Evolutionary conservation across 2,329 filamentous ascomycete species (phyloP), one percentile per base, ranked within the genome.

Genomic region (Penicillium sp.): DNA sequence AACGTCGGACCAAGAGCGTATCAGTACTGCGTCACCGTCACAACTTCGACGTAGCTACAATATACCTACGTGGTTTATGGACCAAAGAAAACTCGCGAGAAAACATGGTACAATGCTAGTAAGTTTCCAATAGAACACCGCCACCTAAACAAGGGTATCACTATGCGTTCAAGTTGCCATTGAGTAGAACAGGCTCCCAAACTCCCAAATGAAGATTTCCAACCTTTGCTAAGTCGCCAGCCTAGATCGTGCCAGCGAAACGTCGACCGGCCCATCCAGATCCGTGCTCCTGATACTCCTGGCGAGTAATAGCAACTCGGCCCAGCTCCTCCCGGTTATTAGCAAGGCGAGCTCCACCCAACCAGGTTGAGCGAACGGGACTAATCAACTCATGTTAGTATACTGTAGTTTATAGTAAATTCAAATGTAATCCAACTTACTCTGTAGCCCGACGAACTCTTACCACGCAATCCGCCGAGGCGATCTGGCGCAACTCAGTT

Each of bases 241-340:
- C 23, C 55, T 47, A 66, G 27, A 61, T 31, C 27, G 54, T 51
- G 24, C 74, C 73, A 12, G 74, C 75, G 66, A 95, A 93, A 64
- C 81, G 88, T 61, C 82, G 84, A 25, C 82, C 82, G 23, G 88
- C 78, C 88, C 88, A 92, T 1, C 74, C 75, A 47, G 80, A 81
- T 7, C 93, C 93, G 64, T 90, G 73, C 69, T 98, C 93, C 44
- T 93, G 83, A 67, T 98, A 98, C 65, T 98, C 89, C 53, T 87
- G 81, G 66, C 88, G 89, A 0, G 88, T 93, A n/a, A 96, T 87
- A 1, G 83, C 79, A 10, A 90, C 71, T 42, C 79, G 78, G 52
- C 83, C 79, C 44, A 95, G 56, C 44, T 76, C 75, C 33, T 87
- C 78, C 37, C 78, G 76, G 60, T 91, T 84, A 44, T 74, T 81